Evolutionary conservation across 1,284 basidiomycete genomes (phyloP).

Genomic region (Irpex lacteus): DNA sequence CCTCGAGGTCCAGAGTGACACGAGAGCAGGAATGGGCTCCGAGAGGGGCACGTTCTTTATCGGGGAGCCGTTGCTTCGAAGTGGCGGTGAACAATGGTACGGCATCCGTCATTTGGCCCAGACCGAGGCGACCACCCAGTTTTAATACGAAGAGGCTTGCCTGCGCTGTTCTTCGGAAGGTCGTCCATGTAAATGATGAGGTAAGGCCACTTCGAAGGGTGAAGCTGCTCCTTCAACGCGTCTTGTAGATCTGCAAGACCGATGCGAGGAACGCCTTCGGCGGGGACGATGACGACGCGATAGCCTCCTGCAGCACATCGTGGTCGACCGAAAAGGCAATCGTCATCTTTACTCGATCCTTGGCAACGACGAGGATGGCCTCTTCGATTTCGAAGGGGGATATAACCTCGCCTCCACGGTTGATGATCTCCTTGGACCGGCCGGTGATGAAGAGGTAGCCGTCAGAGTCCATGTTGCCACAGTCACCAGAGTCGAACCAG

Average conservation of each 20-base stretch:
- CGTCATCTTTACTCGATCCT: conserved; percentile 37
- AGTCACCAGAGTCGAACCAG: conserved; percentile 63
- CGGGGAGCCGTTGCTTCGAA: conserved; percentile 37
- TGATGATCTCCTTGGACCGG: conserved; percentile 60
- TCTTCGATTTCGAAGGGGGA: conserved; percentile 62
- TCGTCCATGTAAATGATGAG: conserved; percentile 41
- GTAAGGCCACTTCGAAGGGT: conserved; percentile 47
- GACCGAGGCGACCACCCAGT: conserved; percentile 36
- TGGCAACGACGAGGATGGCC: conserved; percentile 39
- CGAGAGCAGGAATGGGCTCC: conserved; percentile 33
- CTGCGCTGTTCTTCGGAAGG: conserved; percentile 42
- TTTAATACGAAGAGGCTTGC: conserved; percentile 44
- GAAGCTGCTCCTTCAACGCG: conserved; percentile 38
- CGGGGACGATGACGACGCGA: conserved; percentile 39
- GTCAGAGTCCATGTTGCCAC: conserved; percentile 58
- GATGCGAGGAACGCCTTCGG: conserved; percentile 30
- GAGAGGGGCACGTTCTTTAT: conserved; percentile 32
- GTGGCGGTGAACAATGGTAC: conserved; percentile 36
- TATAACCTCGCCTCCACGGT: conserved; percentile 67
- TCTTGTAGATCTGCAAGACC: conserved; percentile 40
- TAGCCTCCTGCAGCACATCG: conserved; percentile 43
- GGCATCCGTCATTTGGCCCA: conserved; percentile 35
- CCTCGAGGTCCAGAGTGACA: conserved; percentile 30
- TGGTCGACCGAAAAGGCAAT: conserved; percentile 43
- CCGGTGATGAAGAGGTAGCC: conserved; percentile 62